Base-by-base conservation (phyloP, 1,284 basidiomycete genomes). In the Phylloboletellus chloephorus region DNA sequence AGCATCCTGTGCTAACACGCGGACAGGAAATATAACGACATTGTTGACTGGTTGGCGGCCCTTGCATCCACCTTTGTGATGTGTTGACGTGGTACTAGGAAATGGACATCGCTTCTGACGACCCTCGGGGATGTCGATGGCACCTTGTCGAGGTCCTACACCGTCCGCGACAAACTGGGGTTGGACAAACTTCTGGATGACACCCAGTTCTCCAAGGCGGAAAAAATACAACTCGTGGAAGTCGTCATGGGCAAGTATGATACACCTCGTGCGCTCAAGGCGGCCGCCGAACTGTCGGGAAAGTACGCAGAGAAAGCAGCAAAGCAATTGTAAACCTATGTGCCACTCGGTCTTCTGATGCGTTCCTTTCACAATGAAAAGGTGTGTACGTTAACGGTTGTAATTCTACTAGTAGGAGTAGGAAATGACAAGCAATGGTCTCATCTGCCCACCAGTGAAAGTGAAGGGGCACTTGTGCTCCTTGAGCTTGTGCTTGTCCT, bases 201-300 rank as follows among this genome's bases (percentile, higher is more conserved):
- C 52, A 47, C 63, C 1, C 56, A 65, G 7, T 90, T 92, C 53
- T 72, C 67, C 1, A 68, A 54, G 24, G 76, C 79, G 4, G 68
- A 76, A 34, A 73, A 74, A 57, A 80, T 88, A 40, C 84, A 88
- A 60, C 66, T 92, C 23, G 79, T 92, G 7, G 88, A 92, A 64
- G 72, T 92, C 7, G 66, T 82, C 44, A 88, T 92, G 84, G 72
- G 71, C 28, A 72, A 73, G 49, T 67, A 74, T 21, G 89, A 92
- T 61, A 85, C 85, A 0, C 88, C 88, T 2, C 62, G 68, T 30
- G 75, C 78, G 21, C 65, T 91, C 44, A 67, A 73, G 56, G 61
- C 65, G 41, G 69, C 74, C 50, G 68, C 71, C 1, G 68, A 76
- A 61, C 52, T 79, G 37, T 64, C 67, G 38, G 60, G 7, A 3